Evolutionary conservation across 768 basidiomycete genomes (phyloP), one percentile per base, ranked within the genome.

Genomic region (Leucosporidium scottii): DNA sequence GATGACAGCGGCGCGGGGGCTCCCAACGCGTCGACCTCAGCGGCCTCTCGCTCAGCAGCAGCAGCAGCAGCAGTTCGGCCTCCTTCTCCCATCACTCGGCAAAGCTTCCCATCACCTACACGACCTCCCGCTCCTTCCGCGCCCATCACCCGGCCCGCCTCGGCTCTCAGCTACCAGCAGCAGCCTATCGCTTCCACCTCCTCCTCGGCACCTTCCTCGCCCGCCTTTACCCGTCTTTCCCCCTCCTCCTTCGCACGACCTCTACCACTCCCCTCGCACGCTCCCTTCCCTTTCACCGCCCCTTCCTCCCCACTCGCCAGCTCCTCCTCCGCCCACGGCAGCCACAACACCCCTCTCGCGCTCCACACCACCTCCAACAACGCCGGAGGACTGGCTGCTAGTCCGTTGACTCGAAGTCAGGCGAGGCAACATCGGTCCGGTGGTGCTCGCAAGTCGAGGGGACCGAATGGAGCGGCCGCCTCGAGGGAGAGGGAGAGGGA

Each of bases 1-100:
- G 71, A 72, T 8, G 65, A 51, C 25, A 31, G 34, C 12, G 18
- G n/a, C 13, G 27, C 64, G 18, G 60, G 55, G 1, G 62, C 62
- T 10, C 54, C 62, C n/a, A 28, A 25, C 28, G 25, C 60, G 15
- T 18, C 48, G 48, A 12, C 48, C 48, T 28, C 28, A 10, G 48
- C 44, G 12, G 9, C 28, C 13, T 7, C 60, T n/a, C 60, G 31
- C 31, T 27, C 59, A 3, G 21, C 47, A 15, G 27, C 28, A 30
- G 49, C 36, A 21, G 20, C 59, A 3, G 21, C 47, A 15, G 27
- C 28, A 30, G 49, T 51, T 49, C 28, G 25, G 17, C 48, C 48
- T 5, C 49, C 25, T 31, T 25, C 55, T 12, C n/a, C 55, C 28
- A n/a, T 31, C 1, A 31, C 55, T 9, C 4, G 12, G 31, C 55